Base-by-base conservation (phyloP, 495 filamentous ascomycete species). In the Friedmanniomyces simplex region DNA sequence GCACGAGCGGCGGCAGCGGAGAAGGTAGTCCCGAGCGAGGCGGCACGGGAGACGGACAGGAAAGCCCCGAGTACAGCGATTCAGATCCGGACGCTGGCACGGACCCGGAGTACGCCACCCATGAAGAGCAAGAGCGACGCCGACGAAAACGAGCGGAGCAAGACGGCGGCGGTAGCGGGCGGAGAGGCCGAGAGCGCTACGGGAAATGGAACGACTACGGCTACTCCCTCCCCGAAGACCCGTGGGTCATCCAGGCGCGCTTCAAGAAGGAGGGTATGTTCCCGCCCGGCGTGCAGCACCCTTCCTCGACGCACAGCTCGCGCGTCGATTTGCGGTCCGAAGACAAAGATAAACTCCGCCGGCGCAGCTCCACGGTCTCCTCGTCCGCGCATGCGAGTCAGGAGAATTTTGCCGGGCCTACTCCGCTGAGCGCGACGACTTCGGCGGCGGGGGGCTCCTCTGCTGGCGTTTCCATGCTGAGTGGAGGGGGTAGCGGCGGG, bases 221-320 rank as follows among this genome's bases (percentile, higher is more conserved):
- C 50, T 93, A 89, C 67, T 84, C 81, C 54, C 77, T 96, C 30
- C 91, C 93, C 0, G 87, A 87, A 55, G 94, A 98, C 65, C 89
- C 91, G 21, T 98, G 93, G 93, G 85, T 94, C 47, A 95, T 98
- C 62, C 83, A 87, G 55, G 89, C 89, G 28, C 85, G 94, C 49
- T 93, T 95, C 73, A 70, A 77, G 49, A 93, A 91, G 63, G 79
- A 87, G 54, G 86, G 87, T 71, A 80, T 77, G 78, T 76, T 70
- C 57, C 73, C 77, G 41, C 75, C 74, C 49, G 78, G 79, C 20
- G 74, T 78, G 0, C 69, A 72, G 2, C 71, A 71, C 43, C 72
- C 80, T 2, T 72, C 72, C 53, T 82, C 77, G 52, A 76, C 79
- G 1, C 74, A 77, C 56, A 80, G 76, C 61, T 82, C 79, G 55